Evolutionary conservation across 805 yeast genomes (phyloP), one percentile per base, ranked within the genome.

Genomic region (Starmera caribaea): DNA sequence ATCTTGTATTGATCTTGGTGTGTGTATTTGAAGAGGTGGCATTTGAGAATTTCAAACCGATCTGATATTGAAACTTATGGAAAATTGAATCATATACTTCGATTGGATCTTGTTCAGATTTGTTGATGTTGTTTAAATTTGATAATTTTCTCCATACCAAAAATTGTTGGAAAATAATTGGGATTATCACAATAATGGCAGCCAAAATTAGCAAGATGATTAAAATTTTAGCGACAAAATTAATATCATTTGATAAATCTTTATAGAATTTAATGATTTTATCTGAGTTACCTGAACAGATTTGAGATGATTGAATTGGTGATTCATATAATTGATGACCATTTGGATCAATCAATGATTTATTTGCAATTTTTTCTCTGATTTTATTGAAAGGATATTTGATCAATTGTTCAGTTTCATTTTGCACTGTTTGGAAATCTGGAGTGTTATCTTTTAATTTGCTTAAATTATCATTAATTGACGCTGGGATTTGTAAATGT

Each of bases 401-500:
- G 8, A 90, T 68, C 32, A 78, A 48, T 0, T 53, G 41, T 34
- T 74, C 68, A 0, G 92, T 77, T 16, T 70, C 68, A 42, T 77
- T 73, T 51, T 77, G 71, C 3, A 86, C 79, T 8, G 70, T 68
- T 3, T 71, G 74, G 55, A 86, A 86, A 44, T 75, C 72, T 0
- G 94, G 95, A 1, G 82, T 61, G 3, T 73, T 63, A 1, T 62
- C 58, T 16, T 72, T 62, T 33, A 88, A 57, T 1, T 52, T 45
- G 3, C 73, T 71, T 14, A 92, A 63, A 26, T 77, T 73, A 2
- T 57, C 55, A 46, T 84, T 73, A 33, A 89, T 77, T 0, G 77
- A 60, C 0, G 74, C 50, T 1, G 96, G 86, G 11, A 92, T 82
- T 13, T 72, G 54, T 41, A 90, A 57, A 43, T 79, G 61, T 45